Evolutionary conservation across 2,329 filamentous ascomycete species (phyloP).

Genomic region (Trichoderma citrinoviride): DNA sequence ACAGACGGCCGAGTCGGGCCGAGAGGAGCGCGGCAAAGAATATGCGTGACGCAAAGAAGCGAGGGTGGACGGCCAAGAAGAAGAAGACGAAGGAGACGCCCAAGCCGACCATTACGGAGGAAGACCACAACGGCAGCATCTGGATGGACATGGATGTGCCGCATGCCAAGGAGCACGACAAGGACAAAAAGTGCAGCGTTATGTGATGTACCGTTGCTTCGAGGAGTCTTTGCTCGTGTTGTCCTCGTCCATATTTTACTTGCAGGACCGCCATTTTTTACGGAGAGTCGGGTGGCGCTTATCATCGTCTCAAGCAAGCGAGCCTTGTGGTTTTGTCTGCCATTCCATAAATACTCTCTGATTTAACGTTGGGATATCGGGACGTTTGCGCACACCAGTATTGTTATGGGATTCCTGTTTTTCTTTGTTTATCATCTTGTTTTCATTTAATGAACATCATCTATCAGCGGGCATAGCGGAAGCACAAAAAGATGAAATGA

Average conservation of each 20-base stretch:
- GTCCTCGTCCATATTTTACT: no score
- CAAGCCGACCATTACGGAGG: not conserved
- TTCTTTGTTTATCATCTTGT: not conserved
- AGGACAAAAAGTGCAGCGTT: conserved; percentile 51
- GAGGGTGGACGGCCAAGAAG: conserved; percentile 52
- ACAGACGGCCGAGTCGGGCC: conserved; percentile 52
- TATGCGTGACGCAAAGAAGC: conserved; percentile 57
- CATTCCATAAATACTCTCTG: not conserved
- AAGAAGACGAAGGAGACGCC: conserved; percentile 36
- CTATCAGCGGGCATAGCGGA: conserved; percentile 1
- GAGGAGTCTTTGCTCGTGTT: no score
- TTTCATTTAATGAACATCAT: not conserved
- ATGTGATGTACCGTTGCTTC: conserved; percentile 47
- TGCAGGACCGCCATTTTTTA: no score
- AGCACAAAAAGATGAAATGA: not conserved
- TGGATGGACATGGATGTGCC: conserved; percentile 60
- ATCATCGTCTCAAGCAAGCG: not conserved
- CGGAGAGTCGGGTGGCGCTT: not conserved
- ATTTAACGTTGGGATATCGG: conserved; percentile 1
- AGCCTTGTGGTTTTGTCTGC: not conserved
- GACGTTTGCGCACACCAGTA: not conserved
- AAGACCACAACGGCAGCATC: conserved; percentile 43
- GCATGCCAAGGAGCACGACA: conserved; percentile 39
- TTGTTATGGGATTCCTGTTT: not conserved
- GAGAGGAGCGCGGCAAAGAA: conserved; percentile 62